A percentile compares a stretch with the other conserved stretches of the same genome.
Evolutionary conservation across 2,329 filamentous ascomycete species (phyloP).

Genomic region (Pseudogymnoascus sp.): DNA sequence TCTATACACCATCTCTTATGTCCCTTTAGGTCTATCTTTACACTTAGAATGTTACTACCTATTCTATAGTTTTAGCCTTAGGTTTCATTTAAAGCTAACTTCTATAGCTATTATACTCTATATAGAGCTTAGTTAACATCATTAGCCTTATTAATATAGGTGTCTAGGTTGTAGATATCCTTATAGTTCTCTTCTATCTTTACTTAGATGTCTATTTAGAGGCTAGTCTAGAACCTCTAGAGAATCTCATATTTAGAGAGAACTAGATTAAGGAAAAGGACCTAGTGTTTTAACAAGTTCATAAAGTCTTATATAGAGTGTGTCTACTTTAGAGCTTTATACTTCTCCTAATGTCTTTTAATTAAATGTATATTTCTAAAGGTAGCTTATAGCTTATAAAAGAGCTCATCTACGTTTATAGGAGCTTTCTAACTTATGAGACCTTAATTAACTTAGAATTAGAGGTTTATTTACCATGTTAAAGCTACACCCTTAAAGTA

Average conservation of each 20-base stretch:
- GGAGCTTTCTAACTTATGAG: too few relatives aligned
- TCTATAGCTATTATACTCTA: not conserved
- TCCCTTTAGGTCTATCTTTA: not conserved
- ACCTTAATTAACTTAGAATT: too few relatives aligned
- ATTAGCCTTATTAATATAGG: not conserved
- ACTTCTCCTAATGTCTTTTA: not conserved
- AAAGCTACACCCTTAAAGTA: not conserved
- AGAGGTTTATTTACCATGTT: not conserved
- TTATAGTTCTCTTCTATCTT: not conserved
- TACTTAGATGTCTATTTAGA: not conserved
- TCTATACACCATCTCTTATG: not conserved
- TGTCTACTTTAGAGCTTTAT: not conserved
- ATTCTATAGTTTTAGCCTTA: not conserved
- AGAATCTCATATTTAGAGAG: not conserved
- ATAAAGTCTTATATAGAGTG: not conserved
- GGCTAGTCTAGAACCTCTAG: not conserved
- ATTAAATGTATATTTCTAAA: not conserved
- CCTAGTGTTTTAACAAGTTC: not conserved
- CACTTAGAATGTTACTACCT: not conserved
- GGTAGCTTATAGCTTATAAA: not conserved
- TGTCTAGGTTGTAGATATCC: not conserved
- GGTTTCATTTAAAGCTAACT: not conserved
- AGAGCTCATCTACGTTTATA: too few relatives aligned
- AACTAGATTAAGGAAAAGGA: not conserved
- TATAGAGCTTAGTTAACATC: not conserved